Evolutionary conservation across 805 yeast species (phyloP), one percentile per base, ranked within the genome.

Genomic region (Saturnispora quitensis): DNA sequence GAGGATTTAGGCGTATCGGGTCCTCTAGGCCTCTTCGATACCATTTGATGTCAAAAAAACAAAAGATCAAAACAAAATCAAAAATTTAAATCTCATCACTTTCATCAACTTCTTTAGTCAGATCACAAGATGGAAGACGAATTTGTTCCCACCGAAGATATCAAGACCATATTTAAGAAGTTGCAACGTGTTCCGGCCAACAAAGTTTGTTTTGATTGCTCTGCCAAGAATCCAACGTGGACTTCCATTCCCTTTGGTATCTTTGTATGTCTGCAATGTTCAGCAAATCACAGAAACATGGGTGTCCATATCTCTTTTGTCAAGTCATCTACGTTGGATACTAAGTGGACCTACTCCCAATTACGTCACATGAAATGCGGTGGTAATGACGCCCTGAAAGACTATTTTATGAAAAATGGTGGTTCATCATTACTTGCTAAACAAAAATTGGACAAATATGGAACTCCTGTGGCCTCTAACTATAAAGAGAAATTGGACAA

Each of bases 281-380:
- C 96, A 50, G 90, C 98, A 3, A 89, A 86, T 49, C 99, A 93
- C 73, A 81, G 99, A 68, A 89, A 89, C 67, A 70, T 93, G 70
- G 99, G 99, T 54, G 97, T 90, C 38, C 99, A 93, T 67, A 84
- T 93, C 62, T 81, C 97, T 38, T 93, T 93, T 73, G 98, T 93
- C 53, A 88, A 89, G 66, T 88, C 97, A 28, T 80, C 93, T 28
- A 86, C 84, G 58, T 75, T 93, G 72, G 99, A 93, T 69, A 58
- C 63, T 9, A 86, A 89, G 67, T 93, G 99, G 99, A 83, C 90
- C 42, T 78, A 89, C 61, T 82, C 80, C 62, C 96, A 93, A 68
- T 75, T 93, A 64, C 81, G 99, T 62, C 80, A 88, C 66, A 89
- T 93, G 80, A 89, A 90, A 66, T 81, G 86, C 55, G 98, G 98